Conservation (phyloP, 345 rosid genomes). For the Bruguiera sexangula region DNA sequence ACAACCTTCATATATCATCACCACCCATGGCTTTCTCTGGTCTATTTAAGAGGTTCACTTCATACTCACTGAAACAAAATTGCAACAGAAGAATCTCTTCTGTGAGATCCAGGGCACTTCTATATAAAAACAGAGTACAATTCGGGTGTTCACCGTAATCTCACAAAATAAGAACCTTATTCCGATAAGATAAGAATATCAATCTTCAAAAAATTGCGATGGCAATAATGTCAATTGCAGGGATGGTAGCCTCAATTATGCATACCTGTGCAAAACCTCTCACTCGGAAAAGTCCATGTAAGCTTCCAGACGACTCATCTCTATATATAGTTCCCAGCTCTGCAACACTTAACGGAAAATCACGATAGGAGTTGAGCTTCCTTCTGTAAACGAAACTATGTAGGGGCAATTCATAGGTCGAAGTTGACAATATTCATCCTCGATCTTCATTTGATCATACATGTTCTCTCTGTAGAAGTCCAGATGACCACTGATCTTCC, state of each 20-base stretch:
- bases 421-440: constrained; percentile 85
- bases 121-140: constrained; percentile 4
- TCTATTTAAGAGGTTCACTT: constrained; percentile 90
- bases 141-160: not conserved
- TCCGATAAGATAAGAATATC: too few relatives aligned
- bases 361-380: constrained; percentile 83
- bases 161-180: not conserved
- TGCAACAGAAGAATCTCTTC: constrained; percentile 72
- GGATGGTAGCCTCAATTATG: too few relatives aligned
- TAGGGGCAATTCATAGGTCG: constrained; percentile 99
- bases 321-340: constrained; percentile 97
- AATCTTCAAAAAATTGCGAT: too few relatives aligned
- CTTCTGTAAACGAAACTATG: constrained; percentile 82
- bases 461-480: constrained; percentile 93
- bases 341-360: constrained; percentile 88
- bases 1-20: constrained; percentile 42
- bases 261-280: constrained; percentile 95
- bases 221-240: too few relatives aligned
- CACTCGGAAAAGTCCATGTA: constrained; percentile 93
- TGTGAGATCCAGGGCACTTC: constrained; percentile 88
- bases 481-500: constrained; percentile 95
- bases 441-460: constrained; percentile 92
- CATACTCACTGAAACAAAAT: constrained; percentile 80
- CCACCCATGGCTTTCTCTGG: constrained; percentile 89
- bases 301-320: constrained; percentile 91